Base-by-base conservation (phyloP, 2,329 filamentous ascomycete genomes). In the Colletotrichum eleusines region DNA sequence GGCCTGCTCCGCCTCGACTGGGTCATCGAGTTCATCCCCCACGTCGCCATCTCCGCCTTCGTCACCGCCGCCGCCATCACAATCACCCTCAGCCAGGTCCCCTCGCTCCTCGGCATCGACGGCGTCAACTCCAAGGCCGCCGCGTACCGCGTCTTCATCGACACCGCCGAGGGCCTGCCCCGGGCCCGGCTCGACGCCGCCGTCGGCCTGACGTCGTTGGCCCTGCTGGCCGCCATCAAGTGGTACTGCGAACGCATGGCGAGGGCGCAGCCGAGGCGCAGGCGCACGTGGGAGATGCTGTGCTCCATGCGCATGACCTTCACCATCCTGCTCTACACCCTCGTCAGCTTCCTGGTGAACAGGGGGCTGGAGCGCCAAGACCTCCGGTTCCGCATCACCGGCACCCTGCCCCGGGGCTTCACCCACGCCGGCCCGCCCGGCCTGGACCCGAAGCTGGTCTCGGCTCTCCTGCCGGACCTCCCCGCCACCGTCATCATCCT, bases 271-370 rank as follows among this genome's bases (percentile, higher is more conserved):
- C 92, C 93, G 0, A 77, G 82, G 7, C 84, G 83, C 58, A 86
- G 87, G 69, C 91, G 91, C 78, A 76, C 88, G 6, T 94, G 90
- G 86, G 92, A 93, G 76, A 94, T 93, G 79, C 78, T 89, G 44
- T 91, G 89, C n/a, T 94, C 93, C 0, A 83, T 95, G 8, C 88
- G 93, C 14, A 90, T 93, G 35, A 92, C 89, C 0, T 93, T 95
- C 75, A 89, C 93, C 65, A 92, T 95, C 76, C 78, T 94, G 28
- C 84, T 95, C 2, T 94, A 93, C 79, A 93, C 91, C 2, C 80
- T 94, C 72, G 89, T 95, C 76, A 92, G 91, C 78, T 93, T 87
- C 71, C 82, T 93, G 5, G 87, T 88, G 66, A 91, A 94, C 75
- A 81, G 88, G 11, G 80, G 89, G 63, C 83, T 81, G 42, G 80